These are phyloP conservation scores for Chaetomidium leptoderma DNA, from an alignment of 495 filamentous ascomycete genomes.

Conservation along the genomic window DNA sequence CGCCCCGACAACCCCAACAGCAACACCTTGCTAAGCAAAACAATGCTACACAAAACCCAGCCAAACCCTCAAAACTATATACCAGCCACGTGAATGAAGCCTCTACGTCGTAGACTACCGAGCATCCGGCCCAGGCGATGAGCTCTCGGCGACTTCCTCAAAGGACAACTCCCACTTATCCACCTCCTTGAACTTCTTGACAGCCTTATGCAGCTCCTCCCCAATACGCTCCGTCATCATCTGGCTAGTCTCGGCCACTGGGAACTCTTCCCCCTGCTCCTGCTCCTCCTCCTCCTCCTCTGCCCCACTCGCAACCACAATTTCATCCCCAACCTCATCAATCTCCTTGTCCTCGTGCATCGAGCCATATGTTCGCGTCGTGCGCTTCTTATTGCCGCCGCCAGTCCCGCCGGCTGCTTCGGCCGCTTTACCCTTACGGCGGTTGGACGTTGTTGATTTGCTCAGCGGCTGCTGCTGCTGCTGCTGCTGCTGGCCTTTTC, in stretches of 20 bases:
- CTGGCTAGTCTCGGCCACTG: constrained; percentile 25
- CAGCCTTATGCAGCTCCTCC: constrained; percentile 44
- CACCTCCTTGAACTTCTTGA: constrained; percentile 50
- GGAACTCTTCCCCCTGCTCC: constrained; percentile 19
- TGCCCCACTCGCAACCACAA: constrained; percentile 20
- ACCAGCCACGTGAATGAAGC: no score
- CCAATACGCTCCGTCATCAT: constrained; percentile 31
- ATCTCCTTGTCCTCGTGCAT: constrained; percentile 43
- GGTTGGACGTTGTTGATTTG: constrained; percentile 10
- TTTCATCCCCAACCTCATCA: constrained; percentile 25
- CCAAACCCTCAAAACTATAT: no score
- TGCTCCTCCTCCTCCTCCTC: constrained; percentile 24
- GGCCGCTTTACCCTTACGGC: constrained; percentile 16
- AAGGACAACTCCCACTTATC: constrained; percentile 48
- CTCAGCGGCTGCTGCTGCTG: constrained; percentile 13
- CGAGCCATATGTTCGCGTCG: constrained; percentile 35
- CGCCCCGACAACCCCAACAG: background rate
- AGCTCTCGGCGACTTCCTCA: constrained; percentile 41
- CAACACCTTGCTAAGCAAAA: constrained; percentile 3
- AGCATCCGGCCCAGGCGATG: constrained; percentile 33
- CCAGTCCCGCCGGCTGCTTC: background rate
- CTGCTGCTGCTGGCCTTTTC: constrained; percentile 5
- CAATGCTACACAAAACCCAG: background rate
- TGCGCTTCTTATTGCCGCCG: constrained; percentile 23
- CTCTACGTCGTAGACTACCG: no score